Base-by-base conservation (phyloP, 2,329 filamentous ascomycete species). In the Penicillium freii region DNA sequence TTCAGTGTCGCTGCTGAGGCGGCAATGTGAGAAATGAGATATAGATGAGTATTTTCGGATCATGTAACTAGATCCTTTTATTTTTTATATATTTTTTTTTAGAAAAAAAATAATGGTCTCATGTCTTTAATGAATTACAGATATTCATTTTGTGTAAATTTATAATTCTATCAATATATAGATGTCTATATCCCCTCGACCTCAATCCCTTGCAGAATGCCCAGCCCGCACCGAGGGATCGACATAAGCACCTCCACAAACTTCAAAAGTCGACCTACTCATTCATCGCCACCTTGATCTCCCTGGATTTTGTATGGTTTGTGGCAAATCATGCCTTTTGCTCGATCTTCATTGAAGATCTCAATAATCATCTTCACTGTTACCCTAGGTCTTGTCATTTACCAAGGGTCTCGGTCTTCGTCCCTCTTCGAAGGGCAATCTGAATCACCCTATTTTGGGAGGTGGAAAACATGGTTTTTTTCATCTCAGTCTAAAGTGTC, bases 401-500 rank as follows among this genome's bases (percentile, higher is more conserved):
- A 49, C 13, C 31, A 23, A n/a, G 33, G 5, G 15, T 48, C 21
- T 36, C 6, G 13, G 6, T 42, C 13, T 23, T 23, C 39, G 13
- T 33, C 11, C 31, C 31, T 33, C 31, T 33, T 33, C 31, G 19
- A 34, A 47, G 31, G 10, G 11, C 33, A 48, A 38, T 36, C 13
- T 19, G 17, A 13, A 8, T 54, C 58, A 31, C 61, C 63, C 13
- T 54, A 62, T 23, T 49, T 39, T 52, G 38, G 58, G 4, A 66
- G 61, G 45, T 67, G 65, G 66, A 65, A 54, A 34, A 59, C 63
- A 15, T 67, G 66, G 64, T 56, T 63, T 6, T 46, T 64, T 50
- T 56, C 59, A 34, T 56, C 44, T 29, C 57, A 42, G 21, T 49
- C 34, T 25, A 19, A 17, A 8, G 8, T 21, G 17, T 2, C 17